These are phyloP conservation scores for Boletus rubropictus DNA, from an alignment of 768 basidiomycete species.

Conservation along the genomic window DNA sequence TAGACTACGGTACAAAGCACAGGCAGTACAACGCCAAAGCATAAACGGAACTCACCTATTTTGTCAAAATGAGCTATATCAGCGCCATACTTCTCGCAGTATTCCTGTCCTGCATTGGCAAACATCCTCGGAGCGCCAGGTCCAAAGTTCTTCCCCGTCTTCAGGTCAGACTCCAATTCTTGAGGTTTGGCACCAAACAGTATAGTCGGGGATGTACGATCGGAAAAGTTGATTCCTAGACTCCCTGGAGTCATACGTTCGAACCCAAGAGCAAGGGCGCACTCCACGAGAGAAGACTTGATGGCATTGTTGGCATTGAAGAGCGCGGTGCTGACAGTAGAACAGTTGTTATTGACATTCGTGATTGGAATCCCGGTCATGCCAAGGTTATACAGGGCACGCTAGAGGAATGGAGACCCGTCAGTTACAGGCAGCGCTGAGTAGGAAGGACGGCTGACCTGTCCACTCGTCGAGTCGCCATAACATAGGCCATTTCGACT, in stretches of 20 bases:
- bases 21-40: neutral
- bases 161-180: slow-evolving; percentile 44
- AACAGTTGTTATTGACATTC: slow-evolving; percentile 87
- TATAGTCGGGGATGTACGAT: slow-evolving; percentile 41
- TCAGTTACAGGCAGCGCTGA: neutral
- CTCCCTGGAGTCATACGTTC: slow-evolving; percentile 80
- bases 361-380: slow-evolving; percentile 79
- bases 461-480: slow-evolving; percentile 74
- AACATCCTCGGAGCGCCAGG: slow-evolving; percentile 72
- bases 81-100: slow-evolving; percentile 69
- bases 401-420: slow-evolving; percentile 33
- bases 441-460: slow-evolving; percentile 38
- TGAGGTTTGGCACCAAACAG: slow-evolving; percentile 40
- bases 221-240: slow-evolving; percentile 59
- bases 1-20: neutral
- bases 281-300: slow-evolving; percentile 64
- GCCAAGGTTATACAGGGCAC: slow-evolving; percentile 77
- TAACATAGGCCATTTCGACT: slow-evolving; percentile 69
- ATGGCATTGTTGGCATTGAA: slow-evolving; percentile 68
- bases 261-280: slow-evolving; percentile 78
- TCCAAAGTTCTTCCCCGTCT: slow-evolving; percentile 55
- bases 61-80: slow-evolving; percentile 62
- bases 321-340: slow-evolving; percentile 75
- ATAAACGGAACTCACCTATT: slow-evolving; percentile 49
- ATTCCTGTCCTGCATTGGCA: slow-evolving; percentile 67